phyloP scores from a whole-genome alignment of 192 early-diverging fungal genomes.

The Chytriomyces hyalinus region DNA sequence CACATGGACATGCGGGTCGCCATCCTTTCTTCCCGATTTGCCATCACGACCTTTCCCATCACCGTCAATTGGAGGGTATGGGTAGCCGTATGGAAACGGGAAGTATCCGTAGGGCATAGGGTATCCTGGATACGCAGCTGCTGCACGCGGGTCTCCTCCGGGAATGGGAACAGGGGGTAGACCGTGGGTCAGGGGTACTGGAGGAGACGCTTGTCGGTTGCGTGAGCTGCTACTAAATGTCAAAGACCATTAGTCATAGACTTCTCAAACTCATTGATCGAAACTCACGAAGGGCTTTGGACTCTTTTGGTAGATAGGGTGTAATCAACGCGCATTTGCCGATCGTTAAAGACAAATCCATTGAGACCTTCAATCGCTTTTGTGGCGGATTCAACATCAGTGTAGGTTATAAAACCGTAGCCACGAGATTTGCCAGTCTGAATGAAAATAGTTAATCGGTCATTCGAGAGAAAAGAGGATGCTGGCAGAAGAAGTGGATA shows the following conservation, averaged over 20 bases:
- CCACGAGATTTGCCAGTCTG: constrained; percentile 69
- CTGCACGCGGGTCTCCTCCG: background rate
- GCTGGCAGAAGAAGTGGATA: too few species aligned
- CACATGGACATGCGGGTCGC: background rate
- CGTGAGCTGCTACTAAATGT: background rate
- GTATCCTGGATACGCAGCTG: constrained; percentile 11
- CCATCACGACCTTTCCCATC: background rate
- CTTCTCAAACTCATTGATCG: background rate
- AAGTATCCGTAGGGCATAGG: constrained; percentile 30
- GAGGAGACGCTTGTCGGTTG: constrained; percentile 1
- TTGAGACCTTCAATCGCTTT: constrained; percentile 66
- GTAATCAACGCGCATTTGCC: constrained; percentile 48
- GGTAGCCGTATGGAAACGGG: constrained; percentile 22
- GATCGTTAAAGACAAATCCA: constrained; percentile 50
- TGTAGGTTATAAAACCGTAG: constrained; percentile 72
- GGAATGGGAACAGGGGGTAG: background rate
- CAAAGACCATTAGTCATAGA: too few species aligned
- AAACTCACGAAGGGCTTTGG: constrained; percentile 4
- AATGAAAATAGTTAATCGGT: background rate
- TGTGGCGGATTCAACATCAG: constrained; percentile 53
- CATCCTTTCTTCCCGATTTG: constrained; percentile 15
- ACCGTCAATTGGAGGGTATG: background rate
- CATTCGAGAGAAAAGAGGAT: too few species aligned
- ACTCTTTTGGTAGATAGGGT: constrained; percentile 55
- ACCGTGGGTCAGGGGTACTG: background rate